A percentile compares a stretch with the other conserved stretches of the same genome.
Conservation (phyloP, 371 early-diverging fungal genomes). For the Syncephalastrum racemosum region DNA sequence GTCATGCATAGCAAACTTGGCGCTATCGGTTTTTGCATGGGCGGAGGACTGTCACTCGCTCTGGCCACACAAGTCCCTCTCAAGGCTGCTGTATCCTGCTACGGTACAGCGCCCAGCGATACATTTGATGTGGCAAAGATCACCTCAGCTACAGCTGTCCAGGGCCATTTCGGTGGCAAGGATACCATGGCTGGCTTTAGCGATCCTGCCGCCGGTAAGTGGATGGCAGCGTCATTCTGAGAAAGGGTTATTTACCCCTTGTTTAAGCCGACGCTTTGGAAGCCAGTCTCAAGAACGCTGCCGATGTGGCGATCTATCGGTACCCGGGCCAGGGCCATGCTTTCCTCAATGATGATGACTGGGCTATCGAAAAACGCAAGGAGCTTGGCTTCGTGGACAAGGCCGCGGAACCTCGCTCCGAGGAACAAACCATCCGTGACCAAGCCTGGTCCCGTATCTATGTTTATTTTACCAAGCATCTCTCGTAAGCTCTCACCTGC, state of each 20-base stretch:
- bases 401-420: constrained; percentile 23
- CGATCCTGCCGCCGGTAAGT: constrained; percentile 39
- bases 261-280: constrained; percentile 28
- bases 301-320: constrained; percentile 34
- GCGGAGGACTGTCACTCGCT: constrained; percentile 52
- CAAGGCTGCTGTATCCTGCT: constrained; percentile 47
- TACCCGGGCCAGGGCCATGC: constrained; percentile 52
- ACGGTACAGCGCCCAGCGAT: constrained; percentile 48
- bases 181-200: constrained; percentile 46
- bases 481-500: constrained; percentile 7
- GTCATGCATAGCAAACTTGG: constrained; percentile 30
- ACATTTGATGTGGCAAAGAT: constrained; percentile 43
- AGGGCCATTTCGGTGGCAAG: constrained; percentile 54
- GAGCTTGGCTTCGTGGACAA: constrained; percentile 41
- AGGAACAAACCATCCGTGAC: constrained; percentile 31
- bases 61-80: constrained; percentile 39
- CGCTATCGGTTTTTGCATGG: constrained; percentile 57
- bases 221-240: not conserved
- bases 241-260: not conserved
- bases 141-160: constrained; percentile 43
- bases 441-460: constrained; percentile 47
- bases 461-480: constrained; percentile 40
- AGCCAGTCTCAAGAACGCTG: constrained; percentile 18
- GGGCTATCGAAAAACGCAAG: constrained; percentile 38
- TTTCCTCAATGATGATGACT: constrained; percentile 51